Base-by-base conservation (phyloP, 306 rosid species). In the Cucurbita argyrosperma region DNA sequence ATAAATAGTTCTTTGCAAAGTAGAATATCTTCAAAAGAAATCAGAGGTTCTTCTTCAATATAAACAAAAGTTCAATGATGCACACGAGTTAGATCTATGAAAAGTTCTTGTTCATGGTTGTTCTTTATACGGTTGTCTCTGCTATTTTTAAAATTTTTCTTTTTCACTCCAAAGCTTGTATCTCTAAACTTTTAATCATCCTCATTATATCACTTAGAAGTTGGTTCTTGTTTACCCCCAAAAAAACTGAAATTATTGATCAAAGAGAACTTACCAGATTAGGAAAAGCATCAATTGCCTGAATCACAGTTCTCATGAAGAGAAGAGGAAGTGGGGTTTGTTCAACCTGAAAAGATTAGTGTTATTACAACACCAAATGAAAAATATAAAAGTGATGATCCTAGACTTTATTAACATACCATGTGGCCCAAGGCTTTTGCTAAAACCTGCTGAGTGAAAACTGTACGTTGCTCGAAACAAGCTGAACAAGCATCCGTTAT, bases 301-400 rank as follows among this genome's bases (percentile, higher is more conserved):
- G 99, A 81, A 95, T 91, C 74, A 95, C 91, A 39, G 99, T 95
- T 86, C 99, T 84, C 99, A 95, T 95, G 87, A 95, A 95, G 75
- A 95, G 99, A 71, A 95, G 90, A 72, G 99, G 99, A 61, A 95
- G 75, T 2, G 97, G 97, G 81, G 91, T 91, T 87, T 91, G 96
- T 76, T 95, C 96, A 68, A 91, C 97, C 96, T 89, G 90, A 76
- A 84, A 76, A 42, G 47, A 62, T 37, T 52, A 77, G 19, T 70
- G 46, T 78, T 49, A 75, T 71, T 39, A 51, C 53, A 42, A 59
- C 71, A 35, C 4, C 49, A 69, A 23, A 64, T 55, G 12, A 51
- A 30, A 60, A 45, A 30, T 21, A 62, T 63, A 18, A 13, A 39
- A 64, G 12, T 18, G 67, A 40, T 13, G 38, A 10, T 46, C 19